These are phyloP conservation scores for Schwanniomyces polymorphus DNA, from an alignment of 805 yeast genomes.

Conservation along the genomic window DNA sequence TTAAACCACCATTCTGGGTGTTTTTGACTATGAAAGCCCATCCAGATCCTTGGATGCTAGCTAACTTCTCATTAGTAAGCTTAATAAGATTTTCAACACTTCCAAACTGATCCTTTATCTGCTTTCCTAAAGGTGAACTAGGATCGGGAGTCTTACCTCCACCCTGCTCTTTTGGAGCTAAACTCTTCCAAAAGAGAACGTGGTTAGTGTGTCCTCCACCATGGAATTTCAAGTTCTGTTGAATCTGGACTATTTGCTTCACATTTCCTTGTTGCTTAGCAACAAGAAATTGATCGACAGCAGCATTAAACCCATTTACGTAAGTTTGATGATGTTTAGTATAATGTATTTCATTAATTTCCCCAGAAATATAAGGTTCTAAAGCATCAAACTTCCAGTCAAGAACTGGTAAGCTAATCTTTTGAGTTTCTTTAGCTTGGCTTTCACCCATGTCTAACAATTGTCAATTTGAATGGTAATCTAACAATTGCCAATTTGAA, in stretches of 20 bases:
- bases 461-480: background rate
- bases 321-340: constrained; percentile 52
- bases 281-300: constrained; percentile 39
- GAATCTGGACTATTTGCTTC: constrained; percentile 40
- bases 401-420: constrained; percentile 39
- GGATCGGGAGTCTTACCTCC: constrained; percentile 62
- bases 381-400: constrained; percentile 48
- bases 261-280: constrained; percentile 39
- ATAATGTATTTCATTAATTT: constrained; percentile 49
- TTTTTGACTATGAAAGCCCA: constrained; percentile 54
- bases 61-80: constrained; percentile 41
- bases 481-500: too few species aligned
- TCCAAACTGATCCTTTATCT: constrained; percentile 43
- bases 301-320: constrained; percentile 46
- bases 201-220: constrained; percentile 55
- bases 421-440: background rate
- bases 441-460: background rate
- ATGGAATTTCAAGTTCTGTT: constrained; percentile 47
- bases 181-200: constrained; percentile 48
- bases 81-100: constrained; percentile 43
- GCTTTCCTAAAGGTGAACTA: constrained; percentile 39
- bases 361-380: constrained; percentile 48
- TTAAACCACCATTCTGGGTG: constrained; percentile 39
- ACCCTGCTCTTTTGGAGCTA: constrained; percentile 43
- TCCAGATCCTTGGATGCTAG: constrained; percentile 54